phyloP scores from a whole-genome alignment of 2,329 filamentous ascomycete genomes.

The Sporothrix inflata region DNA sequence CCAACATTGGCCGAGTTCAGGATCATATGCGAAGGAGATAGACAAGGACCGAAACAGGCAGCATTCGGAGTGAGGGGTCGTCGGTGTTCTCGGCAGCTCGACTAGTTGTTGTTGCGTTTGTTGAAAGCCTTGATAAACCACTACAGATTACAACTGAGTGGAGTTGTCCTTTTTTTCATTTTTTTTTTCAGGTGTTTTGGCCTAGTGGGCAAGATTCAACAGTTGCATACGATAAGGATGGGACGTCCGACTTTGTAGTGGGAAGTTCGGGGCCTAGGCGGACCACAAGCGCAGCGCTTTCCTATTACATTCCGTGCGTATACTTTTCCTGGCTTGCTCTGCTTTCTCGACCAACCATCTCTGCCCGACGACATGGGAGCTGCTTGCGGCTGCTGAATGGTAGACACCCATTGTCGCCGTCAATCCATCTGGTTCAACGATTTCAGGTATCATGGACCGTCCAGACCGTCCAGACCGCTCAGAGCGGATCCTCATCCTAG shows the following conservation, averaged over 20 bases:
- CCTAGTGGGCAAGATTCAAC: no score
- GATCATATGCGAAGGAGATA: not conserved
- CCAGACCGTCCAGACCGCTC: conserved; percentile 4
- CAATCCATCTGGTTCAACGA: no score
- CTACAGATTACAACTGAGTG: no score
- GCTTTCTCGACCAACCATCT: not conserved
- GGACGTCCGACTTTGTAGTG: not conserved
- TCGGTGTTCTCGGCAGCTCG: not conserved
- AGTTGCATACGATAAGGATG: not conserved
- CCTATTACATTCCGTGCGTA: not conserved
- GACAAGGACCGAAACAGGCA: not conserved
- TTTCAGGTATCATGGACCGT: not conserved
- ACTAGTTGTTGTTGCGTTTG: conserved; percentile 6
- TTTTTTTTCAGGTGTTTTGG: not conserved
- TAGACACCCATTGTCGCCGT: no score
- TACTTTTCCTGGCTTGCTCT: no score
- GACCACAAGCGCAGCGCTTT: not conserved
- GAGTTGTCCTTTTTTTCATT: no score
- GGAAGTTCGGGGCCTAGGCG: not conserved
- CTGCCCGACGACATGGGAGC: not conserved
- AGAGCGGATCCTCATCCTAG: conserved; percentile 43
- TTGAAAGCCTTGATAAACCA: no score
- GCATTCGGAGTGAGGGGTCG: not conserved
- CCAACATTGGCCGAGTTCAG: not conserved
- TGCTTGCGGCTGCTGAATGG: not conserved